phyloP scores from a whole-genome alignment of 208 protist species.

The Trypanosoma platydactyli region DNA sequence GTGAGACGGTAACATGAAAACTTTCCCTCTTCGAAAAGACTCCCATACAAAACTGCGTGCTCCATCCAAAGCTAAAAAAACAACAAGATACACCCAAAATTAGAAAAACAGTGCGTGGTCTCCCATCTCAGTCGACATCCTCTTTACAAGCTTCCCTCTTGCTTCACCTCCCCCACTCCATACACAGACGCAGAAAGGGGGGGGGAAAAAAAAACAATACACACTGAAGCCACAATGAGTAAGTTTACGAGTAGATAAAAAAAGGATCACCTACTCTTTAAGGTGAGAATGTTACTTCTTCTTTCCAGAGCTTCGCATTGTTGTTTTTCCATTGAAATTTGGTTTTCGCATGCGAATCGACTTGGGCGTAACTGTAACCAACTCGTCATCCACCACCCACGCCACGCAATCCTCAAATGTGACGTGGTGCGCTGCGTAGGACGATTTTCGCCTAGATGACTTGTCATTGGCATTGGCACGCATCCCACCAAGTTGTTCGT shows the following conservation, averaged over 20 bases:
- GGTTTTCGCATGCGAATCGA: conserved; percentile 91
- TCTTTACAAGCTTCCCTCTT: too few relatives aligned
- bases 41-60: too few relatives aligned
- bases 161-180: too few relatives aligned
- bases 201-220: background rate
- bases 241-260: too few relatives aligned
- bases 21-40: too few relatives aligned
- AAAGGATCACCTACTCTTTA: too few relatives aligned
- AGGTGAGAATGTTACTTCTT: conserved; percentile 62
- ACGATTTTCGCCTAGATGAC: conserved; percentile 56
- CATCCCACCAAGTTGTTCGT: conserved; percentile 90
- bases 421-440: conserved; percentile 55
- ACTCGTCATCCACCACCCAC: conserved; percentile 88
- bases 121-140: too few relatives aligned
- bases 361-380: conserved; percentile 91
- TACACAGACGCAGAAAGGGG: too few relatives aligned
- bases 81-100: too few relatives aligned
- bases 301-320: conserved; percentile 65
- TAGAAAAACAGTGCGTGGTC: too few relatives aligned
- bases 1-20: too few relatives aligned
- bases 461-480: conserved; percentile 91
- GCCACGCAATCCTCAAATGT: conserved; percentile 89
- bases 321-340: conserved; percentile 89
- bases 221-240: background rate
- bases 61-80: too few relatives aligned